These are phyloP conservation scores for Coemansia sp. DNA, from an alignment of 192 early-diverging fungal genomes.

Conservation along the genomic window DNA sequence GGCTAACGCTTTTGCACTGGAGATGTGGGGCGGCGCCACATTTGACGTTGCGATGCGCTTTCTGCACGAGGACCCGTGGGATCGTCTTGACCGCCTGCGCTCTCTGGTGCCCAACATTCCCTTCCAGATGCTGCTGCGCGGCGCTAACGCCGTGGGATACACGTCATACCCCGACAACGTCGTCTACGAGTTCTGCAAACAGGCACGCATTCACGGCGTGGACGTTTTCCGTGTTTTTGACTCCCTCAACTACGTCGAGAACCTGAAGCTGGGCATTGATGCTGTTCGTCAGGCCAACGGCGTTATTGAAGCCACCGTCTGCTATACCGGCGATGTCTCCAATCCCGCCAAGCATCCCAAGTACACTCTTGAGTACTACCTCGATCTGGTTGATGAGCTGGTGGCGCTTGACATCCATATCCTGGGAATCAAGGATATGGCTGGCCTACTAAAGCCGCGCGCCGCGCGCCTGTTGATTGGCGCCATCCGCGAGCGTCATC, in stretches of 20 bases:
- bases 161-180: conserved; percentile 98
- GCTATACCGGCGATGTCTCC: conserved; percentile 93
- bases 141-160: conserved; percentile 97
- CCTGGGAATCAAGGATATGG: conserved; percentile 94
- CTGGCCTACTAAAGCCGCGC: conserved; percentile 89
- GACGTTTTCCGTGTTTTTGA: conserved; percentile 99
- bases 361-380: conserved; percentile 89
- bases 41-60: conserved; percentile 98
- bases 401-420: conserved; percentile 91
- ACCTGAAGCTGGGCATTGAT: conserved; percentile 91
- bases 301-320: conserved; percentile 88
- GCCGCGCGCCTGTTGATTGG: conserved; percentile 86
- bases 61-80: conserved; percentile 96
- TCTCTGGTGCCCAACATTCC: conserved; percentile 91
- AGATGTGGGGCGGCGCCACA: conserved; percentile 98
- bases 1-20: conserved; percentile 84
- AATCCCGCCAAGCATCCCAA: conserved; percentile 74
- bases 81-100: conserved; percentile 81
- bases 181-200: conserved; percentile 93
- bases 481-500: conserved; percentile 81
- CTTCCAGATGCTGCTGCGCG: conserved; percentile 98
- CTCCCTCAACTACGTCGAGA: conserved; percentile 95
- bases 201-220: conserved; percentile 83
- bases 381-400: conserved; percentile 84
- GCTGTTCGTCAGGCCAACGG: conserved; percentile 92